phyloP scores from a whole-genome alignment of 2,329 filamentous ascomycete genomes.

The Penicillium sp. region DNA sequence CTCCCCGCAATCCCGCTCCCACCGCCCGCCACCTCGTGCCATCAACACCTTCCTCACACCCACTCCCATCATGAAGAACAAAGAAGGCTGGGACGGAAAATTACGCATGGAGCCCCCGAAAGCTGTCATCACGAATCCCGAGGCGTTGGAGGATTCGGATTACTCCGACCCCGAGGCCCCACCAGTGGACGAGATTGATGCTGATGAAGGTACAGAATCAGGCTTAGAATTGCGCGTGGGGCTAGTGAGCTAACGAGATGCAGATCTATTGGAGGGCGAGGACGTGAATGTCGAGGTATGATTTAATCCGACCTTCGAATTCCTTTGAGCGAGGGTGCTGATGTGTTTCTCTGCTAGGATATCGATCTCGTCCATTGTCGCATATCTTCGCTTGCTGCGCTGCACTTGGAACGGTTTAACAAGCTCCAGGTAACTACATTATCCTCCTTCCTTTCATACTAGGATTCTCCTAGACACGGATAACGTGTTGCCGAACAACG shows the following conservation, averaged over 20 bases:
- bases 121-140: conserved; percentile 71
- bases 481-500: not conserved
- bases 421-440: conserved; percentile 58
- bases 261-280: conserved; percentile 62
- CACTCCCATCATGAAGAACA: conserved; percentile 39
- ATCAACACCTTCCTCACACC: conserved; percentile 5
- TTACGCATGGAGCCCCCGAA: conserved; percentile 62
- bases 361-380: conserved; percentile 90
- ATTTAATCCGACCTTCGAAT: not conserved
- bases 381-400: conserved; percentile 72
- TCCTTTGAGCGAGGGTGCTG: not conserved
- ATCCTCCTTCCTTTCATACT: not conserved
- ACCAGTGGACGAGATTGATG: conserved; percentile 71
- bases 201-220: conserved; percentile 69
- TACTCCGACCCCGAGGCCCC: conserved; percentile 72
- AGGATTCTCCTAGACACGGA: not conserved
- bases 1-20: conserved; percentile 23
- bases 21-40: conserved; percentile 13
- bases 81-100: conserved; percentile 50
- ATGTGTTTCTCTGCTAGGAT: conserved; percentile 53
- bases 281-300: conserved; percentile 55
- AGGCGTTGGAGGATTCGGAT: conserved; percentile 80
- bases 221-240: not conserved
- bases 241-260: not conserved
- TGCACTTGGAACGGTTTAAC: conserved; percentile 81